These are phyloP conservation scores for Wickerhamomyces chaumierensis DNA, from an alignment of 805 yeast species.

Conservation along the genomic window DNA sequence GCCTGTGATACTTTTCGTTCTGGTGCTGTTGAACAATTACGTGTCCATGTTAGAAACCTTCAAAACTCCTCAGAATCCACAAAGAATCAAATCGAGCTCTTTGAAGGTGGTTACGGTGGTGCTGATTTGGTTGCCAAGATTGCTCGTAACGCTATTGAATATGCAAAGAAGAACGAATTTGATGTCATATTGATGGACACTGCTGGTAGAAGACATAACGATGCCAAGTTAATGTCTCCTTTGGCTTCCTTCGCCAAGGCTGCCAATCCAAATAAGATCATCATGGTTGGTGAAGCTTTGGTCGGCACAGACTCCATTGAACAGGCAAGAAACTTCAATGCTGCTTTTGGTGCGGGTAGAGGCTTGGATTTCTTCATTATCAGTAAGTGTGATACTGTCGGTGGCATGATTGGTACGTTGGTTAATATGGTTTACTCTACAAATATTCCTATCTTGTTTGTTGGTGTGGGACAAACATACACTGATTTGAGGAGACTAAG, in stretches of 20 bases:
- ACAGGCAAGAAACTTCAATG: slow-evolving; percentile 88
- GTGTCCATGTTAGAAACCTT: slow-evolving; percentile 84
- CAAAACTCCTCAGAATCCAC: slow-evolving; percentile 51
- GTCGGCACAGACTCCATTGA: slow-evolving; percentile 96
- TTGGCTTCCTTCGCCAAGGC: slow-evolving; percentile 89
- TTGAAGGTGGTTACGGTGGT: slow-evolving; percentile 94
- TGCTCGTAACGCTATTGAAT: slow-evolving; percentile 81
- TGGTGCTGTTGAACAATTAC: slow-evolving; percentile 96
- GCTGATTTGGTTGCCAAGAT: slow-evolving; percentile 89
- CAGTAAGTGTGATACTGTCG: slow-evolving; percentile 94
- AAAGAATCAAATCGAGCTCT: slow-evolving; percentile 45
- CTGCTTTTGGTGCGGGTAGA: slow-evolving; percentile 80
- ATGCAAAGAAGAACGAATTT: slow-evolving; percentile 56
- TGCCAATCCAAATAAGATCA: slow-evolving; percentile 90
- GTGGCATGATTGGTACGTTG: slow-evolving; percentile 92
- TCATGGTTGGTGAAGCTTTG: slow-evolving; percentile 97
- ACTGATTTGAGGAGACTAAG: slow-evolving; percentile 86
- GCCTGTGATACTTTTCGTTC: slow-evolving; percentile 98
- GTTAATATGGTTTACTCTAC: slow-evolving; percentile 97
- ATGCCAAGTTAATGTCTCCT: slow-evolving; percentile 90
- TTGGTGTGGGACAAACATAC: slow-evolving; percentile 95
- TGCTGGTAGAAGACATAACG: slow-evolving; percentile 95
- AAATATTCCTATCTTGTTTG: slow-evolving; percentile 87
- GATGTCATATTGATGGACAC: slow-evolving; percentile 92
- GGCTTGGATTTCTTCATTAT: slow-evolving; percentile 82